Base-by-base conservation (phyloP, 805 yeast genomes). In the Kodamaea nitidulidarum region DNA sequence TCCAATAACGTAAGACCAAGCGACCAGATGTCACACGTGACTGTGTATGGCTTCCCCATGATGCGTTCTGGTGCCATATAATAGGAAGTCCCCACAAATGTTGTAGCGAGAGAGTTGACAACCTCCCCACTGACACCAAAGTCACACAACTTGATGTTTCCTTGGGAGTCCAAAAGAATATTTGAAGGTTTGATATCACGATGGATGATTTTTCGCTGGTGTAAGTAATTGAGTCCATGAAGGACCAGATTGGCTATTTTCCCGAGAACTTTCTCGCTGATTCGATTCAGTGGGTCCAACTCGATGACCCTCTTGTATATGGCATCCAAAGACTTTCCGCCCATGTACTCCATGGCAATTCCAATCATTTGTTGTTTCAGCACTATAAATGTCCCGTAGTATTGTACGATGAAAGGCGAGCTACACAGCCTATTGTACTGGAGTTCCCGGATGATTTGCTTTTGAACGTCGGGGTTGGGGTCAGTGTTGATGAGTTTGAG, bases 1-100 rank as follows among this genome's bases (percentile, higher is more conserved):
- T 93, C 98, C 54, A 93, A 66, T 34, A 93, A 65, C 2, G 98
- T 90, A 31, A 93, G 69, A 0, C 98, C 98, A 22, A 93, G 64
- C 1, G 97, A 88, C 98, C 98, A 93, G 11, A 93, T 91, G 58
- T 93, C 98, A 52, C 95, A 82, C 3, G 95, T 86, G 3, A 91
- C 96, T 8, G 95, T 84, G 56, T 93, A 93, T 1, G 96, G 93
- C 55, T 88, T 91, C 20, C 96, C 97, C 66, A 86, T 86, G 37
- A 93, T 91, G 51, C 98, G 74, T 61, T 93, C 98, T 0, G 98
- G 98, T 0, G 98, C 98, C 98, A 93, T 93, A 61, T 93, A 93
- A 58, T 87, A 91, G 8, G 95, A 90, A 0, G 98, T 93, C 2
- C 98, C 98, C 0, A 96, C 93, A 56, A 90, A 93, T 0, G 98